Conservation (phyloP, 805 yeast species). For the Zygosaccharomyces bisporus region DNA sequence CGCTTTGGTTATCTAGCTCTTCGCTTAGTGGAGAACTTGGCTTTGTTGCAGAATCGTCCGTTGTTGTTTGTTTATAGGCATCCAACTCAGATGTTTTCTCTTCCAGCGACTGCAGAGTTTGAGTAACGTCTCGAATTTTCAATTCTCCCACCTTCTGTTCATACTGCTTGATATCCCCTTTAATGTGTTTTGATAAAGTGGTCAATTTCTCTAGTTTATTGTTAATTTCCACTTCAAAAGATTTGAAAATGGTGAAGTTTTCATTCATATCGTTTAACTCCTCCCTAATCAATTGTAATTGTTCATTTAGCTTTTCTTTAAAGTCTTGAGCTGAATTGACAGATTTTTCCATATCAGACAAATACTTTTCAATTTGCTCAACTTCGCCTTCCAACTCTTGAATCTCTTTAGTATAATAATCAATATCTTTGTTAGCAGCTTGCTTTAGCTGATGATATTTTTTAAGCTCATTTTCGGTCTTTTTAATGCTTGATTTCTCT, state of each 20-base stretch:
- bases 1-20: background rate
- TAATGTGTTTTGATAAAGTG: conserved; percentile 37
- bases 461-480: conserved; percentile 59
- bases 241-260: conserved; percentile 53
- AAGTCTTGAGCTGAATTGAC: conserved; percentile 40
- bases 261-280: conserved; percentile 40
- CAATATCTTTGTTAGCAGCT: conserved; percentile 48
- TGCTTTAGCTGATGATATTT: conserved; percentile 48
- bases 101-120: conserved; percentile 23
- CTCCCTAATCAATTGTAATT: conserved; percentile 40
- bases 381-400: conserved; percentile 27
- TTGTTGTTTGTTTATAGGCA: background rate
- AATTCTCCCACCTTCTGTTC: conserved; percentile 42
- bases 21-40: background rate
- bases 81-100: conserved; percentile 8
- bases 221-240: conserved; percentile 62
- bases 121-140: conserved; percentile 52
- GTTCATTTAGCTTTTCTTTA: conserved; percentile 41
- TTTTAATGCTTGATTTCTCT: conserved; percentile 53
- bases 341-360: conserved; percentile 31
- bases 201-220: conserved; percentile 59
- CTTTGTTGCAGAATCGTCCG: background rate
- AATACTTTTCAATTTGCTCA: conserved; percentile 35
- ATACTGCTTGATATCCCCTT: conserved; percentile 39
- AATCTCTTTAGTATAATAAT: conserved; percentile 38